Evolutionary conservation across 1,284 basidiomycete genomes (phyloP).

Genomic region (Mixia osmundae): DNA sequence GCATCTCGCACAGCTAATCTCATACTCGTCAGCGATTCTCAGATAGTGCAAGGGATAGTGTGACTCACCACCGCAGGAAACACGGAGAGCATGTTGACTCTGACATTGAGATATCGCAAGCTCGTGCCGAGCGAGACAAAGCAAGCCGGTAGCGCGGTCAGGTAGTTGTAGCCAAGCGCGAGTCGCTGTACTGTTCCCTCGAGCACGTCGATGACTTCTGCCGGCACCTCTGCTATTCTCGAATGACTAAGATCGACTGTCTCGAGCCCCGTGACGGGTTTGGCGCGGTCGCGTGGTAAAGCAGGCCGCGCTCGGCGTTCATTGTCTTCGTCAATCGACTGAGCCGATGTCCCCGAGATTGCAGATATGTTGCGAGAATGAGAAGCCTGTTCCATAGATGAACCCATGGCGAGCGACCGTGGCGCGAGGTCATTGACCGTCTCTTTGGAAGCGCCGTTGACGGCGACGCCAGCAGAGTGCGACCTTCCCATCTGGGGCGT

Average conservation of each 20-base stretch:
- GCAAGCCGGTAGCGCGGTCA: conserved; percentile 52
- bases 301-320: background rate
- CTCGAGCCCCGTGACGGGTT: conserved; percentile 19
- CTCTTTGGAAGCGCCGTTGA: too few species aligned
- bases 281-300: background rate
- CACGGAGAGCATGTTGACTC: conserved; percentile 56
- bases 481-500: too few species aligned
- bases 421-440: too few species aligned
- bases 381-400: too few species aligned
- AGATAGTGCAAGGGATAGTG: conserved; percentile 3
- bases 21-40: conserved; percentile 3
- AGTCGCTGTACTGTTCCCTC: conserved; percentile 54
- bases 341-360: too few species aligned
- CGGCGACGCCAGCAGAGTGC: too few species aligned
- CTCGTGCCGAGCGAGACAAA: conserved; percentile 46
- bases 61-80: conserved; percentile 69
- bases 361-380: too few species aligned
- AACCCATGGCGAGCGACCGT: too few species aligned
- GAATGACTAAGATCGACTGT: conserved; percentile 62
- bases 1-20: conserved; percentile 54
- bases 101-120: conserved; percentile 78
- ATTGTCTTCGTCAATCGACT: too few species aligned
- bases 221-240: conserved; percentile 45
- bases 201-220: conserved; percentile 46
- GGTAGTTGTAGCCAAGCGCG: conserved; percentile 61